Base-by-base conservation (phyloP, 352 stramenopile genomes). In the Thalassiosira mediterranea region DNA sequence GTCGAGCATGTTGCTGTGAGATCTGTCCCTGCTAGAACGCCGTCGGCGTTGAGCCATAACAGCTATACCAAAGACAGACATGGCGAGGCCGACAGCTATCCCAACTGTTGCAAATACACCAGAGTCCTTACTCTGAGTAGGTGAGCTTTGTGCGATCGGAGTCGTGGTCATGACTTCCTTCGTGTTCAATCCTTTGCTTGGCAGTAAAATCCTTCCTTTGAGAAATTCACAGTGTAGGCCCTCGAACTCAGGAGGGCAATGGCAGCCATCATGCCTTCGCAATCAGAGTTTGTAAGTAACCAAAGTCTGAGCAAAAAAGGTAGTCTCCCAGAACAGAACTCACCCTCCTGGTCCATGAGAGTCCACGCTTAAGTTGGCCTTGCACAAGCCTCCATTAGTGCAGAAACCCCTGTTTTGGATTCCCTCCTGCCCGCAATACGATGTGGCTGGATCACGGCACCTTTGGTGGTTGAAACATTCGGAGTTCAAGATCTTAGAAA, bases 191-290 rank as follows among this genome's bases (percentile, higher is more conserved):
- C n/a, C n/a, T n/a, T n/a, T n/a, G n/a, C n/a, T n/a, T n/a, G n/a
- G n/a, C n/a, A n/a, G n/a, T n/a, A n/a, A n/a, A n/a, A n/a, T n/a
- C n/a, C n/a, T n/a, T n/a, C n/a, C 59, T 42, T 54, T 71, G 29
- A 78, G 51, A 28, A 67, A 78, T 56, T 78, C 69, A 28, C 69
- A 78, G 25, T 78, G 69, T 17, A 44, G 34, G 19, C 69, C 69
- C 67, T 71, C 61, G 40, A 78, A 78, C 15, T 78, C 69, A 10
- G 60, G 40, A 21, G 69, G 60, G 31, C 69, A 78, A 15, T 65
- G 48, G 42, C 69, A 78, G 28, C 69, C 69, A 53, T 56, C 32
- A 34, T 72, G 69, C 23, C 69, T 78, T 21, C 28, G 53, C 26
- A 44, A 10, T n/a, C 10, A 53, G 19, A 56, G 8, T 13, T 31